Percentiles rank a stretch among this genome's conserved stretches.
These are phyloP conservation scores for Marchantia paleacea DNA, from an alignment of 225 moss, liverwort and hornwort genomes.

Conservation along the genomic window DNA sequence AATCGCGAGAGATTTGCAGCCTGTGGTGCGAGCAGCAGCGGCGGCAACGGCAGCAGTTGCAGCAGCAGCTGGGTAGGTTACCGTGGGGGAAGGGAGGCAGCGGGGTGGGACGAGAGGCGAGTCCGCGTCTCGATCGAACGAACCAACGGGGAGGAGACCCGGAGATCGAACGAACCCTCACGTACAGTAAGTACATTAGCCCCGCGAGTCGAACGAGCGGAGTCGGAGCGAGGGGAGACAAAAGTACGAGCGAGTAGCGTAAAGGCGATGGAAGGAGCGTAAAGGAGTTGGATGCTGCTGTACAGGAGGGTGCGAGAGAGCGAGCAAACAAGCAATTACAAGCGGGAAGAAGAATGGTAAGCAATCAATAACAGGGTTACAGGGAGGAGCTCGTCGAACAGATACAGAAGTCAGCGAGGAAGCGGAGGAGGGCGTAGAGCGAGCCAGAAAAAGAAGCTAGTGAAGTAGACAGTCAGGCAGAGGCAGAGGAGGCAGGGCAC, in stretches of 20 bases:
- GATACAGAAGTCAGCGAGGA: background rate
- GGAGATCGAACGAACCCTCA: background rate
- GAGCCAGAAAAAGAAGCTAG: background rate
- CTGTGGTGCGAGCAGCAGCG: background rate
- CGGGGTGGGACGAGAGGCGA: too few species aligned
- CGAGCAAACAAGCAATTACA: background rate
- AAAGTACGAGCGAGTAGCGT: background rate
- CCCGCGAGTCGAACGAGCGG: background rate
- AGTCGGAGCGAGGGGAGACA: background rate
- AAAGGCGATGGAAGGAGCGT: conserved; percentile 26
- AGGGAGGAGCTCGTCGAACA: background rate
- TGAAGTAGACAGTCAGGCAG: background rate
- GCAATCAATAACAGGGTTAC: background rate
- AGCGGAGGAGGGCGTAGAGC: background rate
- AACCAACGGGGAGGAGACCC: background rate
- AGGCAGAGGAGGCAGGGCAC: background rate
- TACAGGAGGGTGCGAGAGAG: background rate
- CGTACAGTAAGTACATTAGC: background rate
- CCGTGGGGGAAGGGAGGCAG: background rate
- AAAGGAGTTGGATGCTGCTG: background rate
- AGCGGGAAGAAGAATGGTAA: background rate
- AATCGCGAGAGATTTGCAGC: background rate
- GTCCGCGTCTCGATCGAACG: background rate
- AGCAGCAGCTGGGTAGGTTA: background rate
- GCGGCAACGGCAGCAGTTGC: background rate